These are phyloP conservation scores for Cenococcum geophilum DNA, from an alignment of 495 filamentous ascomycete species.

Conservation along the genomic window DNA sequence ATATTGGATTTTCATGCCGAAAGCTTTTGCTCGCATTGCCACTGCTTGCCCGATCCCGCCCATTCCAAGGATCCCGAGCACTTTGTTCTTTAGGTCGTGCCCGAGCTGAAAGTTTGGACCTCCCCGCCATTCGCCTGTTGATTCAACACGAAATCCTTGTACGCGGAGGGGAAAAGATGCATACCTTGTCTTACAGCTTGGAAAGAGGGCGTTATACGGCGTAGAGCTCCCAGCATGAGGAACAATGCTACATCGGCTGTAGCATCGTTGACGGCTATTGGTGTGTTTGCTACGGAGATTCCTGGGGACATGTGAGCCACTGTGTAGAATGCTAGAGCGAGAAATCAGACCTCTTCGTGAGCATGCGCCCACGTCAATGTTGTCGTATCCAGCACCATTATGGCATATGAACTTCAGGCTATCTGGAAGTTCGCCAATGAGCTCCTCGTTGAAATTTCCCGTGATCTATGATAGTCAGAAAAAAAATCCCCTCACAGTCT, in stretches of 20 bases:
- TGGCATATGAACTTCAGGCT: conserved; percentile 35
- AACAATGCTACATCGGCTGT: conserved; percentile 39
- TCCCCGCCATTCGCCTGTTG: conserved; percentile 43
- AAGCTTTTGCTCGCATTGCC: conserved; percentile 33
- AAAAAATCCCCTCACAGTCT: background rate
- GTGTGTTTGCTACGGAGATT: conserved; percentile 34
- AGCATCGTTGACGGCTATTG: conserved; percentile 37
- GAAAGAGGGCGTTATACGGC: conserved; percentile 56
- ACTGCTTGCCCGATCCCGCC: conserved; percentile 67
- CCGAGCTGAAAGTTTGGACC: conserved; percentile 36
- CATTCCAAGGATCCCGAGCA: conserved; percentile 66
- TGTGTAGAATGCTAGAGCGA: background rate
- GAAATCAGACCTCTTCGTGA: conserved; percentile 22
- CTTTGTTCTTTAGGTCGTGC: conserved; percentile 40
- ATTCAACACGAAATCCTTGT: background rate
- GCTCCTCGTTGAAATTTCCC: conserved; percentile 36
- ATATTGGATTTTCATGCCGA: conserved; percentile 41
- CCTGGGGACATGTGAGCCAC: background rate
- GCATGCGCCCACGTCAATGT: conserved; percentile 36
- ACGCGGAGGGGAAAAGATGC: background rate
- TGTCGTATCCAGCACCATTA: conserved; percentile 41
- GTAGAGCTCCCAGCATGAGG: conserved; percentile 38
- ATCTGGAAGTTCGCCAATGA: conserved; percentile 31
- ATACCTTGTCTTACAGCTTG: conserved; percentile 53
- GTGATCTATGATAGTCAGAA: conserved; percentile 20